These are phyloP conservation scores for Cyclostephanos tholiformis DNA, from an alignment of 108 stramenopile genomes.

Conservation along the genomic window DNA sequence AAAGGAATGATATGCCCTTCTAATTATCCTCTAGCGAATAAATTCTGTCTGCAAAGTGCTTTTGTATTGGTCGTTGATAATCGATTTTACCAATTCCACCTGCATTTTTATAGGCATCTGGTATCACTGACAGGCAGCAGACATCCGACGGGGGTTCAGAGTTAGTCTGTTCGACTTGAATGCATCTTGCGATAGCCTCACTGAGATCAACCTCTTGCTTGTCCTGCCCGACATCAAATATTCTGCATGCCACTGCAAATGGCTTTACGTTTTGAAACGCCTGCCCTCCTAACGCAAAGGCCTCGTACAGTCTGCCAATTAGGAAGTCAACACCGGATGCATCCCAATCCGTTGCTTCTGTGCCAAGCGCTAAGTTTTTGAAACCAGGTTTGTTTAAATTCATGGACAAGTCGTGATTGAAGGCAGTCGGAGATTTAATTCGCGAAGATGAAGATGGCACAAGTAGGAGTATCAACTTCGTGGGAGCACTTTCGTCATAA, in stretches of 20 bases:
- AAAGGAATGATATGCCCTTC: too few relatives aligned
- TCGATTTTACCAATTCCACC: neutral
- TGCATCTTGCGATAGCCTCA: neutral
- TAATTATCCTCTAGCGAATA: neutral
- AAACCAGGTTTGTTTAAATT: neutral
- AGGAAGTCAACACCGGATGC: neutral
- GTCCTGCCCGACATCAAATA: neutral
- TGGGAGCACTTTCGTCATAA: neutral
- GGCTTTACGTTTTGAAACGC: constrained; percentile 3
- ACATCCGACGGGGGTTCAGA: too few relatives aligned
- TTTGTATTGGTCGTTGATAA: neutral
- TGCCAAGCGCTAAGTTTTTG: neutral
- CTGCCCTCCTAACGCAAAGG: constrained; percentile 2
- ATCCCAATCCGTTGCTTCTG: neutral
- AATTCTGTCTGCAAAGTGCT: neutral
- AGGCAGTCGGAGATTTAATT: neutral
- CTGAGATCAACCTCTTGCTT: neutral
- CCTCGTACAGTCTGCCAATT: neutral
- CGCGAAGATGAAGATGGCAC: constrained; percentile 16
- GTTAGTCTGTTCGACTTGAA: neutral
- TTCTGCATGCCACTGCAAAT: neutral
- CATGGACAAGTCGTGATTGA: neutral
- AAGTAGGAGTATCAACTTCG: constrained; percentile 28
- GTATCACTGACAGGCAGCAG: neutral
- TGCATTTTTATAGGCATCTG: neutral